A percentile compares a stretch with the other conserved stretches of the same genome.
Evolutionary conservation across 371 early-diverging fungal species (phyloP).

Genomic region (Saksenaea oblongispora): DNA sequence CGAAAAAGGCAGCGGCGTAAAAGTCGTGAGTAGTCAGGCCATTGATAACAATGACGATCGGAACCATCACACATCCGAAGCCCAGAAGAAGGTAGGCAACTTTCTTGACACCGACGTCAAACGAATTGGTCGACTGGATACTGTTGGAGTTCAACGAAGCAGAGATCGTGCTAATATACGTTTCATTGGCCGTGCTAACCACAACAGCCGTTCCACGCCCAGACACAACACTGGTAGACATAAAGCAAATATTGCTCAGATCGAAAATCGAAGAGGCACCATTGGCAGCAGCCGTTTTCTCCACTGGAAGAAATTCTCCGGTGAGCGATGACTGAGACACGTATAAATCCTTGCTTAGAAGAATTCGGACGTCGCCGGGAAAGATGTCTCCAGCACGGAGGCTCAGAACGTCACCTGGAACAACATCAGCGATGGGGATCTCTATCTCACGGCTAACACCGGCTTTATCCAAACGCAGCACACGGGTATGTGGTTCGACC

Average conservation of each 20-base stretch:
- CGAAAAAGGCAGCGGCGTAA: slow-evolving; percentile 36
- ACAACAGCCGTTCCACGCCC: slow-evolving; percentile 40
- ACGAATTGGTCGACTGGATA: slow-evolving; percentile 26
- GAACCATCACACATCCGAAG: slow-evolving; percentile 34
- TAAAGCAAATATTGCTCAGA: slow-evolving; percentile 29
- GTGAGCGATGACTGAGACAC: slow-evolving; percentile 38
- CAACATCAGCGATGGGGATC: slow-evolving; percentile 36
- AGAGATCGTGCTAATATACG: slow-evolving; percentile 43
- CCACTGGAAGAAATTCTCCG: slow-evolving; percentile 45
- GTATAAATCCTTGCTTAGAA: slow-evolving; percentile 40
- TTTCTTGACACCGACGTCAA: slow-evolving; percentile 35
- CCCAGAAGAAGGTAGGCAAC: slow-evolving; percentile 39
- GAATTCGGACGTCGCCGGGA: slow-evolving; percentile 31
- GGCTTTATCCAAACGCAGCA: slow-evolving; percentile 28
- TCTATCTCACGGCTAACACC: slow-evolving; percentile 12
- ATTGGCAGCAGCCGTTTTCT: slow-evolving; percentile 22
- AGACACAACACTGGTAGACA: slow-evolving; percentile 42
- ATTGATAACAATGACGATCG: slow-evolving; percentile 33
- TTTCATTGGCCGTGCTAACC: slow-evolving; percentile 28
- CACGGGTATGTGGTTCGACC: slow-evolving; percentile 30
- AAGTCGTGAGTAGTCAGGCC: slow-evolving; percentile 34
- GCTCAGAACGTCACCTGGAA: slow-evolving; percentile 38
- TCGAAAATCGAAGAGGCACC: slow-evolving; percentile 10
- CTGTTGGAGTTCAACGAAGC: slow-evolving; percentile 16
- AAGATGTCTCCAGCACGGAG: slow-evolving; percentile 38